Base-by-base conservation (phyloP, 2,329 filamentous ascomycete genomes). In the Colletotrichum liaoningense region DNA sequence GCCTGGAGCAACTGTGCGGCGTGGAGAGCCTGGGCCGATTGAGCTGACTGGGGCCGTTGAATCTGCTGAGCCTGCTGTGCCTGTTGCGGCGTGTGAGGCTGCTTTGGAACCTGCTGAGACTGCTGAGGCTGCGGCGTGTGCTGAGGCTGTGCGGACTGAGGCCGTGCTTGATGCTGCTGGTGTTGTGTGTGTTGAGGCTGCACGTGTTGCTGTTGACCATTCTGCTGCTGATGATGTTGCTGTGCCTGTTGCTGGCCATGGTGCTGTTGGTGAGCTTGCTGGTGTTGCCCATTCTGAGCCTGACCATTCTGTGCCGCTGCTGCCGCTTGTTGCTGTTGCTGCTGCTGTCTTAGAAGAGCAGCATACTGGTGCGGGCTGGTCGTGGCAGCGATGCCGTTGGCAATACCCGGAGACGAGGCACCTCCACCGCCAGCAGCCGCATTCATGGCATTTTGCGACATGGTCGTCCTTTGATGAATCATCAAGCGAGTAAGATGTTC, bases 331-430 rank as follows among this genome's bases (percentile, higher is more conserved):
- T 82, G 81, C 71, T 85, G 83, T 74, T 89, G 87, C 74, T 90
- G 89, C 76, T 91, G 89, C 52, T 89, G 88, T 57, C 89, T 82
- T 9, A 91, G 84, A 42, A 91, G 81, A 69, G 89, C 88, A 1
- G 89, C 89, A 77, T 91, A 91, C 74, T 91, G 89, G 54, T 91
- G 88, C 33, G 89, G 89, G 69, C 87, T 89, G 1, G 85, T 84
- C 0, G 86, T 87, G 22, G 84, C 83, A 1, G 84, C 81, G 62
- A 88, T 84, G 22, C 86, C 85, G 63, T 86, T 88, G 19, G 86
- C 83, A 66, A 88, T 84, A 2, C 85, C 84, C 16, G 86, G 81
- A 19, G 74, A 76, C 24, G 69, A 49, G 28, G 62, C 62, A 24
- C 68, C 67, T 38, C 84, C 82, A 16, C 81, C 86, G 11, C 88